phyloP scores from a whole-genome alignment of 257 asterid species.

The Solanum pinnatisectum region DNA sequence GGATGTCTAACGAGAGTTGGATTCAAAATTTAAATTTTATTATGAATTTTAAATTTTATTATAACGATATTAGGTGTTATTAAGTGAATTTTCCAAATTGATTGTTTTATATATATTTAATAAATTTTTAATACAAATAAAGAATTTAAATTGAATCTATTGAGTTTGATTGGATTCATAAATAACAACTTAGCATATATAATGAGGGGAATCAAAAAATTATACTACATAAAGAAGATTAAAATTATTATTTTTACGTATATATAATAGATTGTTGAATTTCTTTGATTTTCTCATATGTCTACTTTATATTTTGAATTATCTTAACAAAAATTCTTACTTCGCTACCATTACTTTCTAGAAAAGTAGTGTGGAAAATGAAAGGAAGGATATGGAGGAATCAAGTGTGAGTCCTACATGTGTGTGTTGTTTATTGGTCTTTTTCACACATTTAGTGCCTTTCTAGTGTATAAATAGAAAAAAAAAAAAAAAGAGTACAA shows the following conservation, averaged over 20 bases:
- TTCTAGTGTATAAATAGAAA: not conserved
- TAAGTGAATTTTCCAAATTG: not conserved
- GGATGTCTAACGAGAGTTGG: no score
- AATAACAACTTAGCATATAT: not conserved
- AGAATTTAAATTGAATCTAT: not conserved
- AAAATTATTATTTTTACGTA: no score
- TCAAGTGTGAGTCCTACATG: not conserved
- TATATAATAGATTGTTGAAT: not conserved
- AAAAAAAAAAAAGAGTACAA: not conserved
- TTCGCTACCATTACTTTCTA: accelerated
- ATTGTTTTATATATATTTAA: not conserved
- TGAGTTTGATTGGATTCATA: no score
- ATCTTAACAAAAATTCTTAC: no score
- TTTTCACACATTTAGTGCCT: not conserved
- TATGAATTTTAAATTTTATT: not conserved
- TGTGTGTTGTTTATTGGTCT: not conserved
- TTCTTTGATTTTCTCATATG: not conserved
- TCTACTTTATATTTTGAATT: not conserved
- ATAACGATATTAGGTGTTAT: not conserved
- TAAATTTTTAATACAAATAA: not conserved
- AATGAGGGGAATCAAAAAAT: no score
- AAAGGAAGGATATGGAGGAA: not conserved
- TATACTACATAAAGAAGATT: no score
- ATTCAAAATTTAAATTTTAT: not conserved
- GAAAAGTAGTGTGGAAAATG: not conserved